These are phyloP conservation scores for Mycena amicta DNA, from an alignment of 768 basidiomycete genomes.

Conservation along the genomic window DNA sequence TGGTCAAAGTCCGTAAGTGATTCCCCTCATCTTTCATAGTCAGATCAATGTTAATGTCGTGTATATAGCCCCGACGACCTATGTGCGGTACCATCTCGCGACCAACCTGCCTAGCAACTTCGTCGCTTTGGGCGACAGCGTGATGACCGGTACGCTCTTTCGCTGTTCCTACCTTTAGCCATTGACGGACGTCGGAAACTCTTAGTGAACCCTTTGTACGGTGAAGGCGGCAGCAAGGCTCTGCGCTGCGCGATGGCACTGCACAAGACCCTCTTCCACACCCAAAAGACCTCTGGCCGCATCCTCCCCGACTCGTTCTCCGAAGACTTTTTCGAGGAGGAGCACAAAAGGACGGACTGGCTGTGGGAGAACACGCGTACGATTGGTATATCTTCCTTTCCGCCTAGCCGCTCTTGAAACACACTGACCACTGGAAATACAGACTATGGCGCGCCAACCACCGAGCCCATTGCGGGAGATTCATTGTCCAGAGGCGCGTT, in stretches of 20 bases:
- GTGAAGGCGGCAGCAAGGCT: constrained; percentile 15
- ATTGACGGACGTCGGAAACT: no score
- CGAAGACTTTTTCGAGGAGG: constrained; percentile 19
- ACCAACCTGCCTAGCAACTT: constrained; percentile 33
- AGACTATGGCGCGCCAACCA: constrained; percentile 17
- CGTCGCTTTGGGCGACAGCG: constrained; percentile 34
- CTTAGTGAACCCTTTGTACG: constrained; percentile 19
- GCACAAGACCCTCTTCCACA: constrained; percentile 3
- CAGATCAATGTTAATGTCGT: not conserved
- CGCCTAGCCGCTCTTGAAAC: not conserved
- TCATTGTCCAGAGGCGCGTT: constrained; percentile 1
- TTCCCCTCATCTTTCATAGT: not conserved
- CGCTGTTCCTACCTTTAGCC: no score
- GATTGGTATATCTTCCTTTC: not conserved
- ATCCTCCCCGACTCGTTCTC: constrained; percentile 11
- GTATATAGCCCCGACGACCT: constrained; percentile 21
- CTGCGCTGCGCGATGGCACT: constrained; percentile 7
- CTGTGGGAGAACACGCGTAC: constrained; percentile 20
- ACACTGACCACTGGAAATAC: not conserved
- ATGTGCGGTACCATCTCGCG: constrained; percentile 26
- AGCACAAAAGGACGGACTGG: constrained; percentile 14
- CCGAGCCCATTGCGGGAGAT: constrained; percentile 12
- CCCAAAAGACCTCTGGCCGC: not conserved
- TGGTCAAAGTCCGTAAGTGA: not conserved
- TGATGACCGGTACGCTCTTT: constrained; percentile 22